Percentiles rank a stretch among this genome's conserved stretches.
These are phyloP conservation scores for Ogataea salicorniae DNA, from an alignment of 805 yeast genomes.

Conservation along the genomic window DNA sequence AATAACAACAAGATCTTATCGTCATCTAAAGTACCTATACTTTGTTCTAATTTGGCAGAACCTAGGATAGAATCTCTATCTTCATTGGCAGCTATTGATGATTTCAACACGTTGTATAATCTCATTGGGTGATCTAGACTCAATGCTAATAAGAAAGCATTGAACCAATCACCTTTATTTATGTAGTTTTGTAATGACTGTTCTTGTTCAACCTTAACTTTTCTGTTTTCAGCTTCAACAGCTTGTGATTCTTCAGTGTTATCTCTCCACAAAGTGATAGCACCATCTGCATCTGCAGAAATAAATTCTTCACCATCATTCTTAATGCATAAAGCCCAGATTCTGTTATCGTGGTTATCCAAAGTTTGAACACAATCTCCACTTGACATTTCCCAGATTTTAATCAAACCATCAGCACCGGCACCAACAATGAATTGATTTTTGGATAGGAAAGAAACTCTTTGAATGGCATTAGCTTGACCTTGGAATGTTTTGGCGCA, in stretches of 20 bases:
- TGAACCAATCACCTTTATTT: conserved; percentile 70
- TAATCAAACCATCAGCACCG: conserved; percentile 93
- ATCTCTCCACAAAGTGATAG: conserved; percentile 84
- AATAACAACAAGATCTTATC: conserved; percentile 59
- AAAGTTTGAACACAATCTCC: conserved; percentile 82
- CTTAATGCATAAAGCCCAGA: conserved; percentile 79
- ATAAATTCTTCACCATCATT: conserved; percentile 66
- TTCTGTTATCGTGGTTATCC: conserved; percentile 88
- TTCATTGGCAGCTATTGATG: conserved; percentile 46
- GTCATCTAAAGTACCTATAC: conserved; percentile 50
- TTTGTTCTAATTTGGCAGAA: conserved; percentile 54
- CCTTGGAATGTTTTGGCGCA: conserved; percentile 88
- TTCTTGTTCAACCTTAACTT: conserved; percentile 72
- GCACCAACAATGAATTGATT: conserved; percentile 67
- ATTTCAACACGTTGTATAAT: conserved; percentile 68
- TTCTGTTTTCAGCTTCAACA: conserved; percentile 49
- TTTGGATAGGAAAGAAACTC: conserved; percentile 63
- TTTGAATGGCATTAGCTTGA: conserved; percentile 87
- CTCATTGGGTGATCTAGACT: conserved; percentile 88
- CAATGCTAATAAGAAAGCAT: conserved; percentile 82
- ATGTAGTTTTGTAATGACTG: conserved; percentile 79
- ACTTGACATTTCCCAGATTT: conserved; percentile 74
- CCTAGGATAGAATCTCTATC: conserved; percentile 51
- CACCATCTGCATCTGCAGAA: conserved; percentile 94
- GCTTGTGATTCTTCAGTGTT: conserved; percentile 68